Evolutionary conservation across 164 flowering plant species (phyloP).

Genomic region (Platanus orientalis): DNA sequence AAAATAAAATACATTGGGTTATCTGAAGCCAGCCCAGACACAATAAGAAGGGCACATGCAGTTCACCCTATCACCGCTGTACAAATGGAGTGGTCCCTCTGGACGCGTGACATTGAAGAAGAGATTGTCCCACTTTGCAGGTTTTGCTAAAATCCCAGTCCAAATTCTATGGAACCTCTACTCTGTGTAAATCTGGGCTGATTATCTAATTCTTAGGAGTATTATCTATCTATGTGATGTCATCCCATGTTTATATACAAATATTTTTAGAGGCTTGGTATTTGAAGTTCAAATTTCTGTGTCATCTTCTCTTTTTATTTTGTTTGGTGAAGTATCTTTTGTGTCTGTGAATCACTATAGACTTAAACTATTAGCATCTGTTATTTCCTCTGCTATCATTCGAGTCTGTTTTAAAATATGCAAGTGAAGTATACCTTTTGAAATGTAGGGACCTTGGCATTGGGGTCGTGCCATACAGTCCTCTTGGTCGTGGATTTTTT

Average conservation of each 20-base stretch:
- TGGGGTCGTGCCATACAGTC: slow-evolving; percentile 41
- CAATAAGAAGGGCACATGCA: slow-evolving; percentile 57
- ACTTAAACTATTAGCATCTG: neutral
- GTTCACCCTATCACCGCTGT: slow-evolving; percentile 55
- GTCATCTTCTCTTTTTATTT: neutral
- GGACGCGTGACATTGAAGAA: slow-evolving; percentile 59
- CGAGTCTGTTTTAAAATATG: neutral
- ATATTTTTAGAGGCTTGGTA: neutral
- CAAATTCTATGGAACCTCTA: neutral
- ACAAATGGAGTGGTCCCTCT: slow-evolving; percentile 65
- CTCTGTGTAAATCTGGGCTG: neutral
- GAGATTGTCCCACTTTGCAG: slow-evolving; percentile 60
- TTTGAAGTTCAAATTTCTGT: neutral
- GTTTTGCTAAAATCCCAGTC: slow-evolving; percentile 19
- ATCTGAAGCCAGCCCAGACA: slow-evolving; percentile 49
- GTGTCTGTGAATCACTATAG: neutral
- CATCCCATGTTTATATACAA: too few species aligned
- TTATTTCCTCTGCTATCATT: neutral
- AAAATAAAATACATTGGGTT: slow-evolving; percentile 33
- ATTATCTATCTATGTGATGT: too few species aligned
- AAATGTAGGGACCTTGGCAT: slow-evolving; percentile 39
- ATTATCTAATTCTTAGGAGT: too few species aligned
- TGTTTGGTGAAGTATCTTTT: neutral
- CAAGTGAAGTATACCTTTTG: neutral
- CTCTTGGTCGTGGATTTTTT: slow-evolving; percentile 47